A percentile compares a stretch with the other conserved stretches of the same genome.
Evolutionary conservation across 2,329 filamentous ascomycete genomes (phyloP).

Genomic region (Talaromyces sp.): DNA sequence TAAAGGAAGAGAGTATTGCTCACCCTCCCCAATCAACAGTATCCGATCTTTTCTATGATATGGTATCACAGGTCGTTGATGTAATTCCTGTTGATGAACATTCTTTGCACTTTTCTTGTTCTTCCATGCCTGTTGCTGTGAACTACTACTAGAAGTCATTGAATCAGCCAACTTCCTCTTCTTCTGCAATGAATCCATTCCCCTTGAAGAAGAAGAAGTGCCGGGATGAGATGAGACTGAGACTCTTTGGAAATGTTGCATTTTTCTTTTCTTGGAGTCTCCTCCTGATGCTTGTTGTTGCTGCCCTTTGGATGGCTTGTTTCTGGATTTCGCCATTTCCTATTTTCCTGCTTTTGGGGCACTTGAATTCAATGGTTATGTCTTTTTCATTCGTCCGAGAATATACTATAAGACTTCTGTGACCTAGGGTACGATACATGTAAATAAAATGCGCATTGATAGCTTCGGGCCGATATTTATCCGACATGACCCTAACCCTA

Average conservation of each 20-base stretch:
- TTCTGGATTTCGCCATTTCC: constrained; percentile 14
- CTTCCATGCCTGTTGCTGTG: constrained; percentile 3
- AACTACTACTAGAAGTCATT: not conserved
- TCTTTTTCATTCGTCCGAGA: not conserved
- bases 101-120: not conserved
- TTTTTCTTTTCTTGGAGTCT: constrained; percentile 13
- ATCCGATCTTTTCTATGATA: constrained; percentile 40
- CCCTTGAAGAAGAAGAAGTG: not conserved
- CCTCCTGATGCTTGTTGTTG: constrained; percentile 18
- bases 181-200: not conserved
- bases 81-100: constrained; percentile 13
- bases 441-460: too few relatives aligned
- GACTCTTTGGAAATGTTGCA: constrained; percentile 13
- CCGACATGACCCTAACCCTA: too few relatives aligned
- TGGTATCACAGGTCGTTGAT: constrained; percentile 31
- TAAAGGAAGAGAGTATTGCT: constrained; percentile 11
- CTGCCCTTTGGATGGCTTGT: constrained; percentile 16
- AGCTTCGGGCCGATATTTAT: too few relatives aligned
- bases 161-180: constrained; percentile 5
- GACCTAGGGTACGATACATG: too few relatives aligned
- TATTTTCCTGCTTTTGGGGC: too few relatives aligned
- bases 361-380: too few relatives aligned
- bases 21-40: constrained; percentile 43
- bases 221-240: constrained; percentile 5
- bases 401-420: not conserved